Evolutionary conservation across 768 basidiomycete genomes (phyloP), one percentile per base, ranked within the genome.

Genomic region (Termitomyces sp.): DNA sequence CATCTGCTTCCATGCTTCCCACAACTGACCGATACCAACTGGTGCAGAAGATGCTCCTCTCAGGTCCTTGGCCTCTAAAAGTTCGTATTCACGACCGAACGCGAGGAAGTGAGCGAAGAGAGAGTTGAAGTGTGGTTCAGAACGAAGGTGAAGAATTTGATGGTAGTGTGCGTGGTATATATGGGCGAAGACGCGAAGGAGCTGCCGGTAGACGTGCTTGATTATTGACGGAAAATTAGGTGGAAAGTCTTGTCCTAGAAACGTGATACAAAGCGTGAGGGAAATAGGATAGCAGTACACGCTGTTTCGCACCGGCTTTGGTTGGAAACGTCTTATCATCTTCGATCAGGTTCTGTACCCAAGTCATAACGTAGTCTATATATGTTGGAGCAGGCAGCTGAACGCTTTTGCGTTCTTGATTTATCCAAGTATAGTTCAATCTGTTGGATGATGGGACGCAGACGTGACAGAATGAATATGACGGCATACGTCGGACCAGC

Each of bases 361-460:
- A 98, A 19, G 95, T 94, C 90, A 98, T 94, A 53, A 98, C 96
- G 68, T 96, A 98, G 77, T 98, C 97, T 59, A 98, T 93, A 72
- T 98, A 98, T 9, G 93, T 94, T 5, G 95, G 93, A 14, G 96
- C 96, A 17, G 97, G 88, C 0, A 99, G 77, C 62, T 93, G 83
- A 32, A 98, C 90, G 58, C 85, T 88, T 67, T 93, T 93, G 51
- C 92, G 90, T 70, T 89, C 91, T 66, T 92, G 88, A 71, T 98
- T 98, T 64, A 97, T 89, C 97, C 97, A 99, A 5, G 93, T 93
- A 74, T 98, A 98, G 68, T 88, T 95, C 70, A 98, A 79, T 55
- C 93, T 96, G 66, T 35, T 30, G 28, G 15, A 19, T 22, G 37
- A 14, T 35, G 2, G 50, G 61, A 45, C 62, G 42, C 15, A 34